These are phyloP conservation scores for Mycena metata DNA, from an alignment of 768 basidiomycete species.

Conservation along the genomic window DNA sequence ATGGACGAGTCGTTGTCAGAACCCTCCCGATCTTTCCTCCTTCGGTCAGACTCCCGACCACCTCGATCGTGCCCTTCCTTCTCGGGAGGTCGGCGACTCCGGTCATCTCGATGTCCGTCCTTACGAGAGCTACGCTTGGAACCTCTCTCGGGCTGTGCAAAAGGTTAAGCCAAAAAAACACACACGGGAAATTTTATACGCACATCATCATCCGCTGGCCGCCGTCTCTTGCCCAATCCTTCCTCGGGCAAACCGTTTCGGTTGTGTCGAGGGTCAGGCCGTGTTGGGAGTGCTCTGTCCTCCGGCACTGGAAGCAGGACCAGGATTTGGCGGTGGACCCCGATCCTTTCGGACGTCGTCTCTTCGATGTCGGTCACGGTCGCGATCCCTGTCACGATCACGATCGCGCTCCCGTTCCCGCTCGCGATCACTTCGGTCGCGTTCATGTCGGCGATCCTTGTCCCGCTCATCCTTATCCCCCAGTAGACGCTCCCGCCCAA, in stretches of 20 bases:
- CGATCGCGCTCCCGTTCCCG: conserved; percentile 62
- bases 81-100: conserved; percentile 73
- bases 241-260: conserved; percentile 65
- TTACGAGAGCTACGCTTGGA: conserved; percentile 88
- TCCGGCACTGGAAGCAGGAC: conserved; percentile 55
- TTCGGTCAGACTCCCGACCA: conserved; percentile 73
- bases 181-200: conserved; percentile 43
- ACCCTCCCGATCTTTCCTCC: conserved; percentile 75
- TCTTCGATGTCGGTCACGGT: conserved; percentile 67
- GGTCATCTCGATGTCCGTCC: conserved; percentile 82
- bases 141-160: conserved; percentile 72
- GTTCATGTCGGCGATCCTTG: conserved; percentile 42
- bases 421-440: conserved; percentile 57
- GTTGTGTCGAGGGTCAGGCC: conserved; percentile 69
- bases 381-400: conserved; percentile 55
- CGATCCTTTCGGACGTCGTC: conserved; percentile 75
- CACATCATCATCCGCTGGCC: conserved; percentile 82
- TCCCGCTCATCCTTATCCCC: conserved; percentile 52
- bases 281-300: conserved; percentile 67
- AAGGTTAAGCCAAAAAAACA: conserved; percentile 35
- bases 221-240: conserved; percentile 77
- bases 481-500: conserved; percentile 56
- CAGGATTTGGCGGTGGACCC: conserved; percentile 49
- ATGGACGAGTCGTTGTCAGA: conserved; percentile 65
- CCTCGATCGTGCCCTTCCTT: conserved; percentile 79